These are phyloP conservation scores for Trichoderma simmonsii DNA, from an alignment of 2,329 filamentous ascomycete species.

Conservation along the genomic window DNA sequence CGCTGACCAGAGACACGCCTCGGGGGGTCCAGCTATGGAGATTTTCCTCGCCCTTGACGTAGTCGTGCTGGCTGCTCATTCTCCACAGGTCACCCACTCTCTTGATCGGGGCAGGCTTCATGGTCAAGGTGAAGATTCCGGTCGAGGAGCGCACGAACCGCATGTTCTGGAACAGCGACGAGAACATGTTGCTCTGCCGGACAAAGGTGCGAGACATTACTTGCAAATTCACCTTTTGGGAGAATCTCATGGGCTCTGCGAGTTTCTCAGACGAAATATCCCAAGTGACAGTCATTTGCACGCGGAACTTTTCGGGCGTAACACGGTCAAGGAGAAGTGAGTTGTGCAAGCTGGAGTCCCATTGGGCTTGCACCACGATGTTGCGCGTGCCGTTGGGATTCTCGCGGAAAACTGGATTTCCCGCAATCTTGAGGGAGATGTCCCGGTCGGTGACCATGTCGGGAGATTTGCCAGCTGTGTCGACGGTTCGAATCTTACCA, in stretches of 20 bases:
- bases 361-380: conserved; percentile 84
- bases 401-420: conserved; percentile 73
- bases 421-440: conserved; percentile 72
- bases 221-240: conserved; percentile 75
- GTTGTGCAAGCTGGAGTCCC: conserved; percentile 91
- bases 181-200: conserved; percentile 81
- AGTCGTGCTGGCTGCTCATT: conserved; percentile 91
- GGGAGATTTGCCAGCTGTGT: conserved; percentile 79
- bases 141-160: conserved; percentile 85
- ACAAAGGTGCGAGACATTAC: conserved; percentile 81
- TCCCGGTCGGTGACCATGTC: conserved; percentile 73
- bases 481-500: conserved; percentile 77
- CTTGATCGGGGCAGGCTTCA: conserved; percentile 87
- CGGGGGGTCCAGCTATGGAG: conserved; percentile 82
- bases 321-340: conserved; percentile 91
- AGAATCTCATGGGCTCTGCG: conserved; percentile 84
- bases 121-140: conserved; percentile 78
- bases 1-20: conserved; percentile 84
- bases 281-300: conserved; percentile 85
- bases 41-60: conserved; percentile 92
- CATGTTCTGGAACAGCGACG: conserved; percentile 79
- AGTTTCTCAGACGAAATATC: conserved; percentile 80
- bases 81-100: conserved; percentile 91
- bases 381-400: conserved; percentile 89
- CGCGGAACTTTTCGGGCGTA: conserved; percentile 87